Evolutionary conservation across 2,329 filamentous ascomycete genomes (phyloP).

Genomic region (Tolypocladium endophyticum): DNA sequence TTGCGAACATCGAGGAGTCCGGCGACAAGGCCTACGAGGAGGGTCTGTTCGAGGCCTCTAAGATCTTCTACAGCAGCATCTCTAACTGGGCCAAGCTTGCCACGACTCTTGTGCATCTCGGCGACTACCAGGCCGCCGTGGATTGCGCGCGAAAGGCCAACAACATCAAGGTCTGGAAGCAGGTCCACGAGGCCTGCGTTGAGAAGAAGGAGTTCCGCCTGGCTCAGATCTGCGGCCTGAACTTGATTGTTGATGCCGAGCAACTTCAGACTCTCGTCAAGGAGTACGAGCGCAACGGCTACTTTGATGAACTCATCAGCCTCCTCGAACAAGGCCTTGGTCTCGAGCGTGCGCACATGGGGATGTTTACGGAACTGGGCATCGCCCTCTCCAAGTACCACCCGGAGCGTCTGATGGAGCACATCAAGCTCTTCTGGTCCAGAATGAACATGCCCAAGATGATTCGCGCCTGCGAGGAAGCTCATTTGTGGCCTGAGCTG

Average conservation of each 20-base stretch:
- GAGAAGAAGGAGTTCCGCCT: slow-evolving; percentile 98
- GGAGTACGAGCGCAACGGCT: slow-evolving; percentile 93
- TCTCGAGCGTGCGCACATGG: slow-evolving; percentile 87
- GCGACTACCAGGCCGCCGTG: slow-evolving; percentile 93
- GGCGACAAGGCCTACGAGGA: slow-evolving; percentile 97
- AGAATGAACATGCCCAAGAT: slow-evolving; percentile 97
- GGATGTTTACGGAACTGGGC: slow-evolving; percentile 89
- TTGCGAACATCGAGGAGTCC: slow-evolving; percentile 90
- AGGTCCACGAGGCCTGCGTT: slow-evolving; percentile 94
- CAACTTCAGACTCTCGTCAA: slow-evolving; percentile 87
- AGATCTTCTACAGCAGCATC: slow-evolving; percentile 97
- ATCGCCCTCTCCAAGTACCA: slow-evolving; percentile 92
- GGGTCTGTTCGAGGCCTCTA: slow-evolving; percentile 88
- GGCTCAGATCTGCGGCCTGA: slow-evolving; percentile 96
- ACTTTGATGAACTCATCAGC: slow-evolving; percentile 95
- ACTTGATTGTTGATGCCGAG: slow-evolving; percentile 94
- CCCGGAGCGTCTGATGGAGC: slow-evolving; percentile 94
- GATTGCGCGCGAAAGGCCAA: slow-evolving; percentile 98
- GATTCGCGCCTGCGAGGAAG: slow-evolving; percentile 86
- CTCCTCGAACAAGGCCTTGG: slow-evolving; percentile 92
- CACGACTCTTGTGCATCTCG: slow-evolving; percentile 92
- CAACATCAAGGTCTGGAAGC: slow-evolving; percentile 98
- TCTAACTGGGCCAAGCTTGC: slow-evolving; percentile 99
- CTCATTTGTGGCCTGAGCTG: slow-evolving; percentile 92
- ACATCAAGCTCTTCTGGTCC: slow-evolving; percentile 97